These are phyloP conservation scores for Jatropha curcas DNA, from an alignment of 345 rosid species.

Conservation along the genomic window DNA sequence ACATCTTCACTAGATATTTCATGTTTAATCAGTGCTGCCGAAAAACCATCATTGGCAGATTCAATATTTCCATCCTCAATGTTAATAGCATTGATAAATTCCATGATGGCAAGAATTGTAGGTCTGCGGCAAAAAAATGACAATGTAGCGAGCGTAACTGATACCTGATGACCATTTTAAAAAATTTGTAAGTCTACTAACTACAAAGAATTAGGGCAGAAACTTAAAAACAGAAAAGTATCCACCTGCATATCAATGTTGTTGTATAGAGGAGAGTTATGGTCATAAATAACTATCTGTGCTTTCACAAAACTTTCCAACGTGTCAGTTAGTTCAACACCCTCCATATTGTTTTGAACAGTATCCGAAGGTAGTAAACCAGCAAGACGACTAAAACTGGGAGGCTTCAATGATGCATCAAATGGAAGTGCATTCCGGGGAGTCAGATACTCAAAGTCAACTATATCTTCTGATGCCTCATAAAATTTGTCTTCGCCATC, in stretches of 20 bases:
- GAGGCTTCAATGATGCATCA: slow-evolving; percentile 53
- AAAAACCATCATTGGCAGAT: slow-evolving; percentile 59
- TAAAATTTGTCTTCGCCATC: slow-evolving; percentile 91
- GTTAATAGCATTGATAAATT: slow-evolving; percentile 74
- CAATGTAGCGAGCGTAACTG: slow-evolving; percentile 77
- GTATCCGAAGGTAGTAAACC: slow-evolving; percentile 73
- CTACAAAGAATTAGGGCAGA: slow-evolving; percentile 6
- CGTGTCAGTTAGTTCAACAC: slow-evolving; percentile 42
- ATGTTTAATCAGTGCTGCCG: slow-evolving; percentile 41
- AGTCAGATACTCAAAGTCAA: slow-evolving; percentile 42
- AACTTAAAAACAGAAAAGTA: slow-evolving; percentile 21
- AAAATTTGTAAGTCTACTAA: slow-evolving; percentile 8
- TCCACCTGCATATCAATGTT: slow-evolving; percentile 77
- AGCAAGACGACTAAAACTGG: slow-evolving; percentile 64
- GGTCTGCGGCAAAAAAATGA: slow-evolving; percentile 95
- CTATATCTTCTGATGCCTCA: slow-evolving; percentile 88
- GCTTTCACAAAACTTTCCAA: slow-evolving; percentile 95
- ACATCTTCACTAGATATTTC: slow-evolving; percentile 42
- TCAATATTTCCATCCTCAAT: slow-evolving; percentile 57
- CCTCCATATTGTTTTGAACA: slow-evolving; percentile 35
- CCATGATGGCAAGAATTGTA: slow-evolving; percentile 90
- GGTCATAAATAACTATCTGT: slow-evolving; percentile 74
- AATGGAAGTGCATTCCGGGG: slow-evolving; percentile 24
- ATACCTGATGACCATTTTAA: slow-evolving; percentile 54
- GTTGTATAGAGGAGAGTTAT: slow-evolving; percentile 62